Evolutionary conservation across 2,329 filamentous ascomycete genomes (phyloP).

Genomic region (Rhexocercosporidium sp.): DNA sequence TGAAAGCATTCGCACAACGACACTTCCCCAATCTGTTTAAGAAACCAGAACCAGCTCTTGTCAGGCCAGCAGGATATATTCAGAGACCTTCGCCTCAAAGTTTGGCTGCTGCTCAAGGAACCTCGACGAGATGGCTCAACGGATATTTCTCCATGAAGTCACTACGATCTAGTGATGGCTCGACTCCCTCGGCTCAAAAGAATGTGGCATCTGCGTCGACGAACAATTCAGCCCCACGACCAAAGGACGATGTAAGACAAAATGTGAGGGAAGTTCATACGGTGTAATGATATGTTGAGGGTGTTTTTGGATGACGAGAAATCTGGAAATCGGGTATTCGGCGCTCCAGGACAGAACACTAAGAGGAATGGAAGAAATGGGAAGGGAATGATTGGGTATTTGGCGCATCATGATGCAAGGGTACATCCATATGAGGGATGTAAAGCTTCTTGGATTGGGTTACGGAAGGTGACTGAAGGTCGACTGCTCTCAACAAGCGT

Average conservation of each 20-base stretch:
- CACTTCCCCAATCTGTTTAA: conserved; percentile 1
- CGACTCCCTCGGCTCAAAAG: neutral
- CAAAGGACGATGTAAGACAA: neutral
- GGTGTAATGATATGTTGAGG: neutral
- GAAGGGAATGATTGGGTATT: too few relatives aligned
- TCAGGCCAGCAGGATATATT: neutral
- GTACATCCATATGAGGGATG: too few relatives aligned
- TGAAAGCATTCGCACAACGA: conserved; percentile 6
- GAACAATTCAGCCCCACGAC: neutral
- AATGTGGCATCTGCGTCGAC: neutral
- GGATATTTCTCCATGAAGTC: conserved; percentile 3
- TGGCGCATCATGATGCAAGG: too few relatives aligned
- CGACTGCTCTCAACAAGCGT: too few relatives aligned
- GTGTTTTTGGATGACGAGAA: too few relatives aligned
- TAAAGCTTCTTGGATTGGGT: too few relatives aligned
- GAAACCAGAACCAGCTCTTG: neutral
- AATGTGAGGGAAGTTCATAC: neutral
- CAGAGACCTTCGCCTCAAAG: neutral
- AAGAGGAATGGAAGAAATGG: too few relatives aligned
- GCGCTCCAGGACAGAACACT: too few relatives aligned
- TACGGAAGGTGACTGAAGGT: too few relatives aligned
- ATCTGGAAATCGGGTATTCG: too few relatives aligned
- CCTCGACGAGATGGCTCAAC: neutral
- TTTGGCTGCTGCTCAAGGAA: neutral
- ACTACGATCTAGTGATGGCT: neutral